Evolutionary conservation across 768 basidiomycete genomes (phyloP), one percentile per base, ranked within the genome.

Genomic region (Cyclocybe aegerita): DNA sequence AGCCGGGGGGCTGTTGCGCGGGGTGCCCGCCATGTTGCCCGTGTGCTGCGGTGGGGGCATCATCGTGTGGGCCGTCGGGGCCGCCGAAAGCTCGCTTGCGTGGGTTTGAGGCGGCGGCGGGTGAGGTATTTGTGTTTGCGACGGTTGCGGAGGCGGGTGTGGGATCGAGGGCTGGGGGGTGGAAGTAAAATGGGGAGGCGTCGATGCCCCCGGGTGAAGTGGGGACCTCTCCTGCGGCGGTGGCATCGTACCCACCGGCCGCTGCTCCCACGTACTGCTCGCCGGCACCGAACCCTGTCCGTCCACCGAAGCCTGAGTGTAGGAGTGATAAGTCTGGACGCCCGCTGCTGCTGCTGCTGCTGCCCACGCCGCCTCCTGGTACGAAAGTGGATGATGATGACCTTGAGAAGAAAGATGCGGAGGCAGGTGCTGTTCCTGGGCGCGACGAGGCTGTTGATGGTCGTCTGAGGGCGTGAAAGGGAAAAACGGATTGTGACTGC

Each of bases 151-250:
- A 46, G 56, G 70, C 49, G 60, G 71, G 56, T 54, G 62, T 60
- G 50, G 57, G 38, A 47, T 66, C 65, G 46, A 52, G 55, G 35
- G 71, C 69, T 65, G 84, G 85, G 55, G 86, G 79, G 74, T 84
- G 80, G 83, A 87, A 90, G 74, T 78, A 88, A 81, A 89, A 89
- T 48, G 87, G 87, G 52, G 83, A 85, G 68, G 68, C 33, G 58
- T 85, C 85, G 68, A 76, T 61, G 48, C 64, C 63, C 42, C 61
- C 49, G 30, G 65, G 57, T 30, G 64, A 57, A 14, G 43, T 46
- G 46, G 56, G 46, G 52, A 52, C 47, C 31, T 44, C 53, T 46
- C 52, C 52, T 11, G 30, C 41, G 17, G n/a, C 43, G 16, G 23
- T 23, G n/a, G 15, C 14, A 36, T 46, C 16, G 33, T 40, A 33